These are phyloP conservation scores for Stylosanthes scabra DNA, from an alignment of 331 rosid genomes.

Conservation along the genomic window DNA sequence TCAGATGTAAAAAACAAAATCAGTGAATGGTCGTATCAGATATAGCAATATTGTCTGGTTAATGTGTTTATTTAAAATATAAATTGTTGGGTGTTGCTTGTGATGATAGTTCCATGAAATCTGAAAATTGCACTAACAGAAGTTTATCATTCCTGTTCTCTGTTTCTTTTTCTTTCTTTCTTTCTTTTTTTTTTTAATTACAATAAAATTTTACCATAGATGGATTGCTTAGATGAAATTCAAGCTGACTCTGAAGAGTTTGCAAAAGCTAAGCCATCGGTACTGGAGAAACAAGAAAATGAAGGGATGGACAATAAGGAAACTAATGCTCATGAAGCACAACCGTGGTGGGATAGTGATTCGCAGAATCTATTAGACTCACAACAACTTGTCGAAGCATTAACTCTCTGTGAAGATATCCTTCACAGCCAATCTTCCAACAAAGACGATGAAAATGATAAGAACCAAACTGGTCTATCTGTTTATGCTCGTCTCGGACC, in stretches of 20 bases:
- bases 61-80: not conserved
- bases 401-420: constrained; percentile 72
- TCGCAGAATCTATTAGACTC: constrained; percentile 80
- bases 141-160: constrained; percentile 28
- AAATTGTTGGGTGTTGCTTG: constrained; percentile 6
- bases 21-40: not conserved
- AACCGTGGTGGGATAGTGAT: constrained; percentile 89
- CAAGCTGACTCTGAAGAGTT: constrained; percentile 44
- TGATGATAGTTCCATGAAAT: constrained; percentile 8
- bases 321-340: constrained; percentile 57
- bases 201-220: constrained; percentile 25
- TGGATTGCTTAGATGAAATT: constrained; percentile 45
- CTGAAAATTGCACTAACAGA: constrained; percentile 13
- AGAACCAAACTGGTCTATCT: constrained; percentile 58
- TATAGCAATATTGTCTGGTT: not conserved
- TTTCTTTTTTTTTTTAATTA: too few species aligned
- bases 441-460: constrained; percentile 49
- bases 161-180: constrained; percentile 18
- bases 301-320: constrained; percentile 52
- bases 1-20: constrained; percentile 1
- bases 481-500: constrained; percentile 70
- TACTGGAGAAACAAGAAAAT: constrained; percentile 37
- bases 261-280: constrained; percentile 36
- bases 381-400: constrained; percentile 80
- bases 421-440: constrained; percentile 85